A percentile compares a stretch with the other conserved stretches of the same genome.
Evolutionary conservation across 345 rosid species (phyloP).

Genomic region (Hevea brasiliensis): DNA sequence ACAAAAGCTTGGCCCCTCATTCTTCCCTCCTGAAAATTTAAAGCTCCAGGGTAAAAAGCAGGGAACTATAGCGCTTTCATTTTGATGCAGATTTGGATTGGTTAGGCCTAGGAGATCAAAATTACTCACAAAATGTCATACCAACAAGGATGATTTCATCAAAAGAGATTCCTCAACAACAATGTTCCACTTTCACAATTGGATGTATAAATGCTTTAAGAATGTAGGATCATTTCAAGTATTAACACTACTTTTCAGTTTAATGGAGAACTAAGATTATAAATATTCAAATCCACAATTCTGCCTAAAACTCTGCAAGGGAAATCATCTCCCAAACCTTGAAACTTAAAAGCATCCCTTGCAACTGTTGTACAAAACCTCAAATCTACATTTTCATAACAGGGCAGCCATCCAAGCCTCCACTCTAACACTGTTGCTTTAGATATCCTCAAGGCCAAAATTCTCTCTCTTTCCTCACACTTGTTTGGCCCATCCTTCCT

Average conservation of each 20-base stretch:
- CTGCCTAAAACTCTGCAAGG: too few species aligned
- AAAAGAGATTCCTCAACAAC: background rate
- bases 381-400: too few species aligned
- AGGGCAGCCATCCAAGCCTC: too few species aligned
- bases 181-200: background rate
- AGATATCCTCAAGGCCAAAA: background rate
- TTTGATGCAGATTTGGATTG: background rate
- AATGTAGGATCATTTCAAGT: background rate
- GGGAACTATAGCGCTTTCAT: conserved; percentile 1
- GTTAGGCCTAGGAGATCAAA: background rate
- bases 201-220: background rate
- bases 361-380: too few species aligned
- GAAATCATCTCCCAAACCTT: too few species aligned
- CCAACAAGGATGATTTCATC: background rate
- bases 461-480: background rate
- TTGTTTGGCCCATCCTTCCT: background rate
- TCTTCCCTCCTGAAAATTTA: conserved; percentile 76
- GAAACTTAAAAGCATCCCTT: too few species aligned
- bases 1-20: conserved; percentile 98
- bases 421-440: background rate
- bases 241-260: background rate
- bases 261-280: background rate
- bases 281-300: background rate
- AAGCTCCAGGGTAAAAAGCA: conserved; percentile 7
- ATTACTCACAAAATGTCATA: background rate